A percentile compares a stretch with the other conserved stretches of the same genome.
Evolutionary conservation across 176 grass and related monocot species (phyloP).

Genomic region (barley (Hordeum vulgare)): MorexV3_pseudomolecules_assembly NC_058521.1:195922032-195922531

Average conservation of each 20-base stretch:
- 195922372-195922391: slow-evolving; percentile 88
- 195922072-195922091: slow-evolving; percentile 86
- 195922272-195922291: slow-evolving; percentile 72
- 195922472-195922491: slow-evolving; percentile 71
- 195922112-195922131: slow-evolving; percentile 67
- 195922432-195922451: slow-evolving; percentile 96
- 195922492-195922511: slow-evolving; percentile 15
- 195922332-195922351: slow-evolving; percentile 90
- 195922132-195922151: slow-evolving; percentile 72
- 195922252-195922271: slow-evolving; percentile 69
- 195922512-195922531: neutral
- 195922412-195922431: slow-evolving; percentile 78
- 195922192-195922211: slow-evolving; percentile 67
- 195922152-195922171: slow-evolving; percentile 71
- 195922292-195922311: slow-evolving; percentile 59
- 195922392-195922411: slow-evolving; percentile 75
- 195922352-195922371: slow-evolving; percentile 85
- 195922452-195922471: slow-evolving; percentile 88
- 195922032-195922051: slow-evolving; percentile 63
- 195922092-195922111: slow-evolving; percentile 81
- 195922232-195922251: slow-evolving; percentile 80
- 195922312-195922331: slow-evolving; percentile 81
- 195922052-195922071: slow-evolving; percentile 64
- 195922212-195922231: slow-evolving; percentile 82
- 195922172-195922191: slow-evolving; percentile 67